Evolutionary conservation across 805 yeast genomes (phyloP).

Genomic region (Saccharomycopsis schoenii): DNA sequence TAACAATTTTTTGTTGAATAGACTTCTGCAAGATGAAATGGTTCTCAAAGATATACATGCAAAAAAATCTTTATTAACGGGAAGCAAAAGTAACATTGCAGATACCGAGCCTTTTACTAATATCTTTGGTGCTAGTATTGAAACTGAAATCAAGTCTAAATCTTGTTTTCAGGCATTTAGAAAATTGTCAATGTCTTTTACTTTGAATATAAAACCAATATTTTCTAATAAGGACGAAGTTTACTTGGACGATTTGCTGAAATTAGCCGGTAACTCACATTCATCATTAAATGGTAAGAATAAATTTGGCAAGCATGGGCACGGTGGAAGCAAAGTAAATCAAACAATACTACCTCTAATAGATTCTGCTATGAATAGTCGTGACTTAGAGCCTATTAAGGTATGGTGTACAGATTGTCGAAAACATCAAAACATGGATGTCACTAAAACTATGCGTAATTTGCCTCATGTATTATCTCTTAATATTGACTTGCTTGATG

Average conservation of each 20-base stretch:
- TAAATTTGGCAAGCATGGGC: slow-evolving; percentile 23
- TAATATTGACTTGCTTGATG: slow-evolving; percentile 49
- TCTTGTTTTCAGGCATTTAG: slow-evolving; percentile 32
- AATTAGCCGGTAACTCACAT: neutral
- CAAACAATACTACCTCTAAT: slow-evolving; percentile 42
- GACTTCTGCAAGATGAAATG: slow-evolving; percentile 23
- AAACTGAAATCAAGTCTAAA: slow-evolving; percentile 32
- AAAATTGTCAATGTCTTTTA: slow-evolving; percentile 28
- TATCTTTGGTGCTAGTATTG: slow-evolving; percentile 35
- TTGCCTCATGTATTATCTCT: slow-evolving; percentile 59
- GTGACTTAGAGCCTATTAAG: slow-evolving; percentile 32
- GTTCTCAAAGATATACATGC: neutral
- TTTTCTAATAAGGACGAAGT: neutral
- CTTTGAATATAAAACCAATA: slow-evolving; percentile 31
- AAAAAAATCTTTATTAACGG: neutral
- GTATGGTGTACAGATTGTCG: slow-evolving; percentile 46
- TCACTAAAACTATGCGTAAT: slow-evolving; percentile 38
- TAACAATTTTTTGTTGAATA: slow-evolving; percentile 47
- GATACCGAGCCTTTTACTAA: slow-evolving; percentile 20
- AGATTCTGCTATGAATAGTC: slow-evolving; percentile 50
- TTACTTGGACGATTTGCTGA: neutral
- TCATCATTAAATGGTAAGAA: neutral
- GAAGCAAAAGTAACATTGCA: neutral
- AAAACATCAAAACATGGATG: slow-evolving; percentile 44
- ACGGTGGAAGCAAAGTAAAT: slow-evolving; percentile 16